Base-by-base conservation (phyloP, 352 stramenopile genomes). In the Phytophthora boehmeriae region DNA sequence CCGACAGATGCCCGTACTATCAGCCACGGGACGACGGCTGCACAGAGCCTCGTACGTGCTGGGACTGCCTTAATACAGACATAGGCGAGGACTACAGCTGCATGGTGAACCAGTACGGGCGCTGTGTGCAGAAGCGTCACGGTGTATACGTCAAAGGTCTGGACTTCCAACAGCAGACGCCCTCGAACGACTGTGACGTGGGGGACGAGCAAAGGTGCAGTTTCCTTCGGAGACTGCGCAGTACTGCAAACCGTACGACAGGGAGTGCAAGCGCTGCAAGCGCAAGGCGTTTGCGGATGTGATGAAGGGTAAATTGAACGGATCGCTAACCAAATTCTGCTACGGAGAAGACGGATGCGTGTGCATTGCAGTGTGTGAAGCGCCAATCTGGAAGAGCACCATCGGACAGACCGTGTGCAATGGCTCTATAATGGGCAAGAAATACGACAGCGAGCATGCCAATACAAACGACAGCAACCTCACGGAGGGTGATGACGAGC, bases 41-140 rank as follows among this genome's bases (percentile, higher is more conserved):
- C 54, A 77, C 44, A 22, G 59, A 85, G 34, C 75, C 80, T 11
- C 71, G 80, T 9, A 71, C 65, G 1, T 92, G 83, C 66, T 60
- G 67, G 50, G 80, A 90, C 68, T 92, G 83, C 59, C 68, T 92
- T 10, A 88, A 87, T 46, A 53, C 67, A 36, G 54, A 73, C 59
- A 41, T 83, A n/a, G 61, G 48, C 22, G 49, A 54, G 20, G 64
- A 65, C 25, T 59, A 73, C 34, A 73, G 64, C 20, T 80, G 71
- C 54, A 76, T 77, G 63, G 57, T 77, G 44, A 77, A 77, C 60
- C 58, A 77, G 42, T 75, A 73, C 46, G 71, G 64, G 11, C 71
- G 68, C 19, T 80, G 71, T 49, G 56, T 75, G n/a, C 54, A 62
- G n/a, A 87, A 84, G 64, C 63, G 13, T 10, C 36, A 8, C 1